Conservation (phyloP, 495 filamentous ascomycete genomes). For the Chaetomium tenue region DNA sequence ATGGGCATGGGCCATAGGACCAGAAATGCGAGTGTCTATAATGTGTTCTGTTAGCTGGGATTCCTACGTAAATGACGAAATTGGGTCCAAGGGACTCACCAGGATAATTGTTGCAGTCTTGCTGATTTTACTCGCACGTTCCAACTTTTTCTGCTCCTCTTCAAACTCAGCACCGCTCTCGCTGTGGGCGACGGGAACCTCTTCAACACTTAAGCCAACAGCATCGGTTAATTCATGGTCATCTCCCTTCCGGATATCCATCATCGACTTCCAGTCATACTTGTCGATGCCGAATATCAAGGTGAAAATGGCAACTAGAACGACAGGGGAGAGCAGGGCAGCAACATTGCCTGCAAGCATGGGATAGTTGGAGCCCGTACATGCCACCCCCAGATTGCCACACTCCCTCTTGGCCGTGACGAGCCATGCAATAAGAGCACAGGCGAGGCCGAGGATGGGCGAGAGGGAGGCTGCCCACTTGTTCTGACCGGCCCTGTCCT, state of each 20-base stretch:
- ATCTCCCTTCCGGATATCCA: slow-evolving; percentile 76
- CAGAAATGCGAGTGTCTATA: slow-evolving; percentile 66
- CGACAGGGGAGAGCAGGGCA: slow-evolving; percentile 73
- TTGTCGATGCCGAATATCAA: slow-evolving; percentile 70
- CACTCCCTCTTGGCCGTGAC: slow-evolving; percentile 80
- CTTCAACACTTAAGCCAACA: slow-evolving; percentile 70
- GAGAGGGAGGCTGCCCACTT: slow-evolving; percentile 72
- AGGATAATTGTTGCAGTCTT: slow-evolving; percentile 72
- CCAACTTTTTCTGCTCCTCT: slow-evolving; percentile 67
- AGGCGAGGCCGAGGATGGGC: slow-evolving; percentile 72
- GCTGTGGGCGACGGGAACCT: slow-evolving; percentile 56
- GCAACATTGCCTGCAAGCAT: slow-evolving; percentile 83
- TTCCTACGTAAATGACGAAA: background rate
- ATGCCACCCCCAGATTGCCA: slow-evolving; percentile 68
- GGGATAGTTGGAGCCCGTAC: slow-evolving; percentile 79
- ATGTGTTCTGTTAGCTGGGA: background rate
- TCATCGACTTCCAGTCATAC: slow-evolving; percentile 91
- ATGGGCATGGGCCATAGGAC: slow-evolving; percentile 95
- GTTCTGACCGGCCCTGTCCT: slow-evolving; percentile 65
- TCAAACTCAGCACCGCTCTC: slow-evolving; percentile 41
- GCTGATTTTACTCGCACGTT: slow-evolving; percentile 73
- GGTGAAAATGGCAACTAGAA: slow-evolving; percentile 80
- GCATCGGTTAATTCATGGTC: slow-evolving; percentile 71
- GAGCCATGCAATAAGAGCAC: slow-evolving; percentile 82
- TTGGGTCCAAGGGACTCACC: slow-evolving; percentile 20